phyloP scores from a whole-genome alignment of 352 stramenopile genomes.

The Phytophthora citrophthora region DNA sequence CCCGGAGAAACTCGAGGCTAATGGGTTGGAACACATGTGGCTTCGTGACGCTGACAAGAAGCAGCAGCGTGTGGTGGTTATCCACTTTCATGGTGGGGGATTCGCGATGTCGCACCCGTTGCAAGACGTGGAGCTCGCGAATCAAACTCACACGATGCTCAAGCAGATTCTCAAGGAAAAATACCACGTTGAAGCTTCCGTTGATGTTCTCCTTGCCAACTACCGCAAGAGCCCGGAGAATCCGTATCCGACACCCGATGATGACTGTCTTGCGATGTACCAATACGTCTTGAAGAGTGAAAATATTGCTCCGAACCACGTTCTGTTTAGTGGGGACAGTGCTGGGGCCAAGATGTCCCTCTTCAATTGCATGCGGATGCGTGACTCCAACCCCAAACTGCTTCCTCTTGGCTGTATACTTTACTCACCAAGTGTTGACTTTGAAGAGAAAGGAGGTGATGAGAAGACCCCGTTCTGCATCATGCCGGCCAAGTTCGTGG shows the following conservation, averaged over 20 bases:
- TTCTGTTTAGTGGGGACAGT: constrained; percentile 29
- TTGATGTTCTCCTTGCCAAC: constrained; percentile 30
- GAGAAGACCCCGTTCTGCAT: constrained; percentile 31
- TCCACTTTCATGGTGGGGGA: constrained; percentile 30
- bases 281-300: constrained; percentile 27
- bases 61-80: constrained; percentile 25
- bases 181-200: constrained; percentile 20
- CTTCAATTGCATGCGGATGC: constrained; percentile 28
- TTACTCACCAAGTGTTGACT: constrained; percentile 30
- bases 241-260: constrained; percentile 26
- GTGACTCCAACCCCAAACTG: constrained; percentile 10
- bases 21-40: constrained; percentile 31
- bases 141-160: constrained; percentile 34
- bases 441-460: constrained; percentile 30
- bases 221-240: constrained; percentile 32
- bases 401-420: constrained; percentile 26
- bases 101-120: constrained; percentile 33
- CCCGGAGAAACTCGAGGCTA: constrained; percentile 17
- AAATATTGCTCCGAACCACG: constrained; percentile 13
- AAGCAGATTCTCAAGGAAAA: constrained; percentile 32
- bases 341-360: constrained; percentile 29
- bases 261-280: constrained; percentile 30
- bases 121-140: constrained; percentile 32
- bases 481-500: constrained; percentile 29
- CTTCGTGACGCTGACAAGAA: constrained; percentile 25